Base-by-base conservation (phyloP, 2,329 filamentous ascomycete genomes). In the Eutypella sp. region DNA sequence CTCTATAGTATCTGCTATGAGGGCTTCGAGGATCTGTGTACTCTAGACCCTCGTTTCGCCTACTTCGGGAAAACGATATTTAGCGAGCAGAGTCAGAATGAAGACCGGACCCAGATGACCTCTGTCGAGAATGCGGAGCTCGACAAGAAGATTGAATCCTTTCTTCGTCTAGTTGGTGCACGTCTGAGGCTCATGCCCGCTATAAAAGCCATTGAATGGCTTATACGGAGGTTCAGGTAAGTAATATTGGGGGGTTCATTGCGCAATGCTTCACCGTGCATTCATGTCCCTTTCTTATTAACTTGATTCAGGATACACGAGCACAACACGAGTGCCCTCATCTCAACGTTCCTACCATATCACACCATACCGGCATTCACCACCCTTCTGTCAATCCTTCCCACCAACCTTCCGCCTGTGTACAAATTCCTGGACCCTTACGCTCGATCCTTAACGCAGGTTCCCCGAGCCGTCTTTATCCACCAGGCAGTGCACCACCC, bases 291-390 rank as follows among this genome's bases (percentile, higher is more conserved):
- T 9, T 20, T 25, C 18, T 27, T 29, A 23, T n/a, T n/a, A n/a
- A n/a, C n/a, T n/a, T n/a, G n/a, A n/a, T n/a, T n/a, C 56, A 95
- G 91, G 56, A 82, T 95, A 42, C 93, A 99, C 64, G 89, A 97
- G 65, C 85, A 90, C 68, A 97, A 96, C 66, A 92, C 89, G 4
- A 73, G 80, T 3, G 78, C 78, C 27, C 71, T 96, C 13, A 73
- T 97, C 37, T 78, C 91, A 54, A 88, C 91, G 3, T 97, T 97
- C 64, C 75, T 99, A 5, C 93, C 93, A 2, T 97, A 96, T 67
- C 91, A 99, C 65, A 83, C 84, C 7, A 85, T 89, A 25, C 87
- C 87, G 5, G 81, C 89, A 13, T 99, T 99, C 65, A 76, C 86
- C 40, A 91, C 89, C 2, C 74, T 97, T 7, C 74, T 99, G 22